Percentiles rank a stretch among this genome's conserved stretches.
phyloP scores from a whole-genome alignment of 352 stramenopile species.

The Globisporangium splendens region DNA sequence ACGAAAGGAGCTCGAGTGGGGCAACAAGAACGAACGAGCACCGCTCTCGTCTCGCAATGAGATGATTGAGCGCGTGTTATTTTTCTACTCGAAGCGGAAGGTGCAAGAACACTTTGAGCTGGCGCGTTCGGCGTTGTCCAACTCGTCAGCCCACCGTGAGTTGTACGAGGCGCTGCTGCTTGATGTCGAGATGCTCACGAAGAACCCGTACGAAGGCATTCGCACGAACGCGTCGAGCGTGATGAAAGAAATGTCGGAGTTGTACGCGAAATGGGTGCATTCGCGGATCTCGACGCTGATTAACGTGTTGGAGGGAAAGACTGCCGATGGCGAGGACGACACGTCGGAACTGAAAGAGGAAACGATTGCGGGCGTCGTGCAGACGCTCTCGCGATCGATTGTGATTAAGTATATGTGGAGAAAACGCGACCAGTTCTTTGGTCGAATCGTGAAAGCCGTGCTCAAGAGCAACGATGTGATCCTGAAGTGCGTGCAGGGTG shows the following conservation, averaged over 20 bases:
- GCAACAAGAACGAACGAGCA: constrained; percentile 17
- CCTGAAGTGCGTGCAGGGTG: constrained; percentile 46
- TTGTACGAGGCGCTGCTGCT: constrained; percentile 42
- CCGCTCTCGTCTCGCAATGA: constrained; percentile 59
- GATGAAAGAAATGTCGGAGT: constrained; percentile 45
- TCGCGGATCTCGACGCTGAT: constrained; percentile 36
- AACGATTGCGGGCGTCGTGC: constrained; percentile 25
- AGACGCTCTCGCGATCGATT: constrained; percentile 35
- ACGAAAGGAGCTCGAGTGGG: constrained; percentile 13
- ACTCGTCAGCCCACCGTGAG: constrained; percentile 15
- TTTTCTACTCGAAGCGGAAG: constrained; percentile 61
- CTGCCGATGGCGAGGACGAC: constrained; percentile 9
- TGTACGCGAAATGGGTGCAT: constrained; percentile 59
- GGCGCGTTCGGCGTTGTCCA: constrained; percentile 34
- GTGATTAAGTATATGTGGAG: constrained; percentile 50
- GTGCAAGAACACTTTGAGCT: constrained; percentile 63
- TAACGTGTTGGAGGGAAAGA: constrained; percentile 39
- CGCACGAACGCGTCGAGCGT: constrained; percentile 31
- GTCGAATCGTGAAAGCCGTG: constrained; percentile 36
- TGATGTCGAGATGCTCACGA: constrained; percentile 47
- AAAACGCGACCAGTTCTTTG: constrained; percentile 29
- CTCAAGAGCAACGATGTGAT: constrained; percentile 45
- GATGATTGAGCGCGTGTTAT: constrained; percentile 56
- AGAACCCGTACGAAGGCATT: constrained; percentile 57
- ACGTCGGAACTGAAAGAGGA: constrained; percentile 38